Evolutionary conservation across 2,329 filamentous ascomycete species (phyloP).

Genomic region (Tolypocladium ophioglossoides): DNA sequence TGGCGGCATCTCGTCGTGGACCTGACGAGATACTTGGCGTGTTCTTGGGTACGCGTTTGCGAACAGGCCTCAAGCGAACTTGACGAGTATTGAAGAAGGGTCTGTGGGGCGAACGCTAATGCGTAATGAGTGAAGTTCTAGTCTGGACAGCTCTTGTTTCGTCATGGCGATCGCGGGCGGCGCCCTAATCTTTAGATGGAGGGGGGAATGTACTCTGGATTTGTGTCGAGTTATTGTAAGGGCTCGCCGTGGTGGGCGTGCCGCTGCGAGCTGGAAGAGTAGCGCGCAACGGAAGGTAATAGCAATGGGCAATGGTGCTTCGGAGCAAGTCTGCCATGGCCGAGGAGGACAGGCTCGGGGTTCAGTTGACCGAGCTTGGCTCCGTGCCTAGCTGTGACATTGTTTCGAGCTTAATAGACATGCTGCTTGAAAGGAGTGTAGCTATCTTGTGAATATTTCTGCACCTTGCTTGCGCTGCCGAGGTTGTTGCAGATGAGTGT

Average conservation of each 20-base stretch:
- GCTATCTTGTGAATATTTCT: neutral
- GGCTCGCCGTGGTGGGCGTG: neutral
- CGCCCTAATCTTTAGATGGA: conserved; percentile 2
- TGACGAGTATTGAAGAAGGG: neutral
- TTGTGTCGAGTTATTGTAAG: neutral
- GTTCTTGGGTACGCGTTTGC: neutral
- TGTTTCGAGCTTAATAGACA: neutral
- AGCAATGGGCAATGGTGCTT: neutral
- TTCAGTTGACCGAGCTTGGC: neutral
- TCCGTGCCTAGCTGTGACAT: neutral
- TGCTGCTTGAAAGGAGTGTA: neutral
- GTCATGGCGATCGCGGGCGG: neutral
- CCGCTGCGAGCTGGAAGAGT: neutral
- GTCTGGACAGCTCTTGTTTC: neutral
- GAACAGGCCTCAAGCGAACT: neutral
- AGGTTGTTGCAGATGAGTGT: neutral
- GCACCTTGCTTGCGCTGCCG: neutral
- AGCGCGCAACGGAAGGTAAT: neutral
- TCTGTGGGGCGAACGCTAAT: neutral
- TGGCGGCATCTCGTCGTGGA: neutral
- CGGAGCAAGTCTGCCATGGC: neutral
- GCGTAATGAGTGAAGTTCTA: neutral
- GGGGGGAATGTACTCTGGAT: neutral
- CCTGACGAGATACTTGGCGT: neutral
- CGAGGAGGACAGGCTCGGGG: neutral